Percentiles rank a stretch among this genome's conserved stretches.
Conservation (phyloP, 345 rosid species). For the Hibiscus trionum region DNA sequence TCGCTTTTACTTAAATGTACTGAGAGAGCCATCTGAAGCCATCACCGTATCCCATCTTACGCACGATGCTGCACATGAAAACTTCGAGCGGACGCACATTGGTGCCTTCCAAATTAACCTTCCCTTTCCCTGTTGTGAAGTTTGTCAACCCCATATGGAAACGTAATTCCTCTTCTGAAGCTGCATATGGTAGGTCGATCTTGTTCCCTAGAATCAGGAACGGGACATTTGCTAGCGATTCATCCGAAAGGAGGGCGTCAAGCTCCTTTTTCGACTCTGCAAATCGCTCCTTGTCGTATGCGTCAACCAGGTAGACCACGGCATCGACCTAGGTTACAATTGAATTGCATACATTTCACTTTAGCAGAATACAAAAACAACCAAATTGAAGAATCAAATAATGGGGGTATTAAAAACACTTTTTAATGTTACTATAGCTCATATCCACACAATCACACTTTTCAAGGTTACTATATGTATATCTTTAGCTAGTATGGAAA, state of each 20-base stretch:
- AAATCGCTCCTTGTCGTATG: conserved; percentile 61
- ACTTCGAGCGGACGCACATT: conserved; percentile 62
- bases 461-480: too few species aligned
- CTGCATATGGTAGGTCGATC: conserved; percentile 67
- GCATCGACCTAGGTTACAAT: conserved; percentile 52
- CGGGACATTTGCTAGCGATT: conserved; percentile 48
- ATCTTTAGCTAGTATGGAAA: neutral
- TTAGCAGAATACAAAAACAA: neutral
- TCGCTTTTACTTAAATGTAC: conserved; percentile 27
- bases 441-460: too few species aligned
- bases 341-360: neutral
- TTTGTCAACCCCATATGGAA: conserved; percentile 52
- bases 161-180: conserved; percentile 58
- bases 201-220: conserved; percentile 73
- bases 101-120: conserved; percentile 28
- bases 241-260: conserved; percentile 66
- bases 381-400: conserved; percentile 2
- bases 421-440: too few species aligned
- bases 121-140: conserved; percentile 71
- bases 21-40: conserved; percentile 76
- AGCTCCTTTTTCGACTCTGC: conserved; percentile 61
- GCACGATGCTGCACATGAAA: conserved; percentile 80
- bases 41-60: conserved; percentile 52
- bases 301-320: conserved; percentile 68
- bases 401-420: too few species aligned